These are phyloP conservation scores for Drosera spatulata DNA, from an alignment of 179 eudicot species.

Conservation along the genomic window DNA sequence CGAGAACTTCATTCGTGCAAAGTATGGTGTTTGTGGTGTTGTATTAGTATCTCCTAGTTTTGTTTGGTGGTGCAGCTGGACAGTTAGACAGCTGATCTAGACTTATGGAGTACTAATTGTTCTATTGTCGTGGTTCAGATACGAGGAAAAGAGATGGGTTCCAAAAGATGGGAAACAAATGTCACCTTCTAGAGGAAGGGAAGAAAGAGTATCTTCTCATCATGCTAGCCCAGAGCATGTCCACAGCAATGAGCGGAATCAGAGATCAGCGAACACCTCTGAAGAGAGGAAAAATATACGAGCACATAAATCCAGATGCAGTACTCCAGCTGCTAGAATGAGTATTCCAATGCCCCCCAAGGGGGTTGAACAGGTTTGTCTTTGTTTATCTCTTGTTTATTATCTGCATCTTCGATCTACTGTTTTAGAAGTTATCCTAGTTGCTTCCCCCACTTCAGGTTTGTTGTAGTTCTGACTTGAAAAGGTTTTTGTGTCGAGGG, in stretches of 20 bases:
- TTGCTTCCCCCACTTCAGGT: too few species aligned
- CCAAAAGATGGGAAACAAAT: constrained; percentile 45
- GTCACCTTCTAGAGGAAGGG: constrained; percentile 48
- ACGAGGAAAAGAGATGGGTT: constrained; percentile 97
- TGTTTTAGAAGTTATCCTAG: background rate
- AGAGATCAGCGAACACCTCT: constrained; percentile 25
- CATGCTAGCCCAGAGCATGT: constrained; percentile 51
- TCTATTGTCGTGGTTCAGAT: constrained; percentile 28
- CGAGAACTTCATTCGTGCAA: constrained; percentile 98
- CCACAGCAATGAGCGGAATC: constrained; percentile 30
- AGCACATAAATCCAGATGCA: constrained; percentile 28
- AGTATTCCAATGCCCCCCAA: constrained; percentile 72
- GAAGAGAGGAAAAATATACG: constrained; percentile 44
- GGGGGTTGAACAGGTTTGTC: constrained; percentile 60
- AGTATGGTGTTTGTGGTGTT: constrained; percentile 33
- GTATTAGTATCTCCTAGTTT: background rate
- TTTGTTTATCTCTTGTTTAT: background rate
- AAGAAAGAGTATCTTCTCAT: constrained; percentile 30
- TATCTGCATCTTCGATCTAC: background rate
- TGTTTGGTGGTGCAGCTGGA: constrained; percentile 1
- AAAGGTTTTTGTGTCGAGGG: too few species aligned
- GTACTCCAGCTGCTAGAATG: constrained; percentile 34
- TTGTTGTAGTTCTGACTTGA: too few species aligned
- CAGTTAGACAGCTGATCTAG: background rate
- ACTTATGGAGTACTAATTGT: background rate